Evolutionary conservation across 2,329 filamentous ascomycete species (phyloP).

Genomic region (Neophaeococcomyces aloes): DNA sequence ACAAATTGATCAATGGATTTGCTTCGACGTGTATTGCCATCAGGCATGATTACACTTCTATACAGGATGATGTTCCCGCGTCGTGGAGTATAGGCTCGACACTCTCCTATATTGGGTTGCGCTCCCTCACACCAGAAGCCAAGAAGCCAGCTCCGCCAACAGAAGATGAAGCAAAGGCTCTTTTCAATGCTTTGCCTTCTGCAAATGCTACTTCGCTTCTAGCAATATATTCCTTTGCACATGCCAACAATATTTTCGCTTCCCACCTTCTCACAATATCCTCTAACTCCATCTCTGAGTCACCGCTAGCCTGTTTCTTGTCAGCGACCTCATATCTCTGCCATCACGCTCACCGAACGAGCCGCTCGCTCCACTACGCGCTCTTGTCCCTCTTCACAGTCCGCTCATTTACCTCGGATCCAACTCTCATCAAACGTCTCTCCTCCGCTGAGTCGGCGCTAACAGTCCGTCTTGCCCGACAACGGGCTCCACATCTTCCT

Average conservation of each 20-base stretch:
- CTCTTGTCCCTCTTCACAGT: conserved; percentile 77
- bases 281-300: conserved; percentile 48
- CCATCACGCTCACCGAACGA: conserved; percentile 81
- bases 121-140: conserved; percentile 59
- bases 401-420: conserved; percentile 78
- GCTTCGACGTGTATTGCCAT: conserved; percentile 59
- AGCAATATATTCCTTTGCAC: conserved; percentile 82
- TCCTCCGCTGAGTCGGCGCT: conserved; percentile 68
- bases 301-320: conserved; percentile 69
- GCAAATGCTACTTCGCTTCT: conserved; percentile 70
- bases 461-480: conserved; percentile 72
- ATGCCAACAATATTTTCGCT: conserved; percentile 92
- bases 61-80: conserved; percentile 83
- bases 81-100: conserved; percentile 78
- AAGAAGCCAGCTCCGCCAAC: conserved; percentile 52
- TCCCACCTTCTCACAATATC: conserved; percentile 57
- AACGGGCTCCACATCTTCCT: conserved; percentile 77
- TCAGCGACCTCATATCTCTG: conserved; percentile 87
- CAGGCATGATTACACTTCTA: conserved; percentile 66
- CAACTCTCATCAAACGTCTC: conserved; percentile 67
- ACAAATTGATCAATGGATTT: conserved; percentile 67
- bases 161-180: conserved; percentile 67
- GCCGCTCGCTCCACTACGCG: conserved; percentile 68
- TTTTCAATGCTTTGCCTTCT: conserved; percentile 71
- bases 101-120: conserved; percentile 72